Conservation (phyloP, 805 yeast genomes). For the Yamadazyma paraphyllophila region DNA sequence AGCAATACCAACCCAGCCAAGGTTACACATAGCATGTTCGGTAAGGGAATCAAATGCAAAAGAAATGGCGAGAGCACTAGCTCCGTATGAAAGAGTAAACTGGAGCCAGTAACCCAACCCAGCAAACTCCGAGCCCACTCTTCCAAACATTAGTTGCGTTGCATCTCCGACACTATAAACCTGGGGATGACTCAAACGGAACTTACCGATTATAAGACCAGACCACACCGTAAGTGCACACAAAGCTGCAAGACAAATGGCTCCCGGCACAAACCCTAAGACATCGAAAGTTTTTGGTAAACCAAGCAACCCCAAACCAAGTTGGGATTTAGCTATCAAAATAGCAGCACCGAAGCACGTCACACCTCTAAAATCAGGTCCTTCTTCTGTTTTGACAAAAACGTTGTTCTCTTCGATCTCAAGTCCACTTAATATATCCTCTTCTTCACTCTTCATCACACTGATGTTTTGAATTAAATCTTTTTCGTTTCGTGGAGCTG, state of each 20-base stretch:
- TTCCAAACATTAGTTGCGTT: conserved; percentile 10
- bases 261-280: conserved; percentile 13
- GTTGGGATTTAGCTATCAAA: conserved; percentile 11
- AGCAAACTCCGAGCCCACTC: conserved; percentile 6
- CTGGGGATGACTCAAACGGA: conserved; percentile 11
- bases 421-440: not conserved
- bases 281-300: conserved; percentile 10
- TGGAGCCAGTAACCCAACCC: conserved; percentile 12
- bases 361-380: conserved; percentile 12
- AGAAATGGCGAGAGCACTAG: conserved; percentile 9
- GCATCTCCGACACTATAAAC: conserved; percentile 13
- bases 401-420: conserved; percentile 8
- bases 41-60: conserved; percentile 11
- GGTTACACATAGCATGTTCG: conserved; percentile 10
- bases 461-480: not conserved
- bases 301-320: conserved; percentile 13
- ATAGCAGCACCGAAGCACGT: conserved; percentile 11
- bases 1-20: conserved; percentile 9
- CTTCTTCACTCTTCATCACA: not conserved
- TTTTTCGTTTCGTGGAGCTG: not conserved
- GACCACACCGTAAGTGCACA: conserved; percentile 12
- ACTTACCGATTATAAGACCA: conserved; percentile 10
- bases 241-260: conserved; percentile 7
- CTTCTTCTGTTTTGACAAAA: conserved; percentile 4
- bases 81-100: conserved; percentile 9